A percentile compares a stretch with the other conserved stretches of the same genome.
Conservation (phyloP, 108 stramenopile species). For the Cyclostephanos tholiformis region DNA sequence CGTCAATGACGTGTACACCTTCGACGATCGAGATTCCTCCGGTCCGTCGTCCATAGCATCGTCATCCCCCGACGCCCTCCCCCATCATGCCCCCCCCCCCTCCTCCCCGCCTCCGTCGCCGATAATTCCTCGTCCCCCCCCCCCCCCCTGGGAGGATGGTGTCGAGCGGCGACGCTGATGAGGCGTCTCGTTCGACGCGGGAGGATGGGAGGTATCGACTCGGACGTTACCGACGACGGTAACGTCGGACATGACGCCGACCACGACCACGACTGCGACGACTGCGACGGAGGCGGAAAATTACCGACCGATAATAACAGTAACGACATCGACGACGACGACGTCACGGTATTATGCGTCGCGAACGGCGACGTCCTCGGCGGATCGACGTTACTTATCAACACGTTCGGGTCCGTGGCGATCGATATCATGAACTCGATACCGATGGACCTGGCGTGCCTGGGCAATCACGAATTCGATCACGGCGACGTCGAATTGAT, state of each 20-base stretch:
- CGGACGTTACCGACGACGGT: too few relatives aligned
- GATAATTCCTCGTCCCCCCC: neutral
- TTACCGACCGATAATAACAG: too few relatives aligned
- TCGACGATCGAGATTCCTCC: too few relatives aligned
- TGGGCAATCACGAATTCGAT: slow-evolving; percentile 56
- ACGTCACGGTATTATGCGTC: slow-evolving; percentile 24
- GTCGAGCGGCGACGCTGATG: slow-evolving; percentile 45
- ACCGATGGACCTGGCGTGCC: slow-evolving; percentile 34
- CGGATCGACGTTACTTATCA: slow-evolving; percentile 40
- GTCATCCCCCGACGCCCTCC: too few relatives aligned
- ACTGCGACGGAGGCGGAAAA: neutral
- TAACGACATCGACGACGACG: neutral
- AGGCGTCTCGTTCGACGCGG: slow-evolving; percentile 4
- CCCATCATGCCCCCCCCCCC: too few relatives aligned
- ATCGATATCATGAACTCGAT: slow-evolving; percentile 49
- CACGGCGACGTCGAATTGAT: slow-evolving; percentile 42
- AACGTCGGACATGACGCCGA: too few relatives aligned
- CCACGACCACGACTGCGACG: neutral
- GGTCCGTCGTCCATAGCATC: too few relatives aligned
- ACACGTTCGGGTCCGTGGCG: slow-evolving; percentile 33
- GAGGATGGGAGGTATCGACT: too few relatives aligned
- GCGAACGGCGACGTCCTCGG: slow-evolving; percentile 51
- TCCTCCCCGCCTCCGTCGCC: slow-evolving; percentile 11
- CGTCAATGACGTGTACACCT: slow-evolving; percentile 54
- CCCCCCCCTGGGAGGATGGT: slow-evolving; percentile 42